Conservation (phyloP, 257 asterid genomes). For the Phtheirospermum japonicum region DNA sequence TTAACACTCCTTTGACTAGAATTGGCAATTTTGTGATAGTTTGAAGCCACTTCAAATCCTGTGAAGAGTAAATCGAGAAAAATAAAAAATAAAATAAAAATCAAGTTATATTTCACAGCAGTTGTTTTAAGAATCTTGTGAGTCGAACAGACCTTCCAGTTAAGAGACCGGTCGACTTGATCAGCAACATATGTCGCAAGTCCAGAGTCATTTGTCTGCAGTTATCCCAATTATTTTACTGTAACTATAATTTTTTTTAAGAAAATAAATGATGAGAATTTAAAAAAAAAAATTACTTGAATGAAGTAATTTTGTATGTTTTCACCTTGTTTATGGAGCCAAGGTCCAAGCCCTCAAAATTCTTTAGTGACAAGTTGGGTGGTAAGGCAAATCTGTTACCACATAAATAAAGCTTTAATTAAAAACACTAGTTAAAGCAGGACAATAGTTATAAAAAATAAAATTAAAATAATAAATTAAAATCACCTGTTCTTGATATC, state of each 20-base stretch:
- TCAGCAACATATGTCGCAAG: constrained; percentile 65
- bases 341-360: constrained; percentile 62
- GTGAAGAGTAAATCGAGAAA: constrained; percentile 10
- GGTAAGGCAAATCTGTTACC: constrained; percentile 65
- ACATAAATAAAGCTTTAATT: constrained; percentile 17
- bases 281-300: too few relatives aligned
- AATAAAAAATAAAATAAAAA: neutral
- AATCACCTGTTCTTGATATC: constrained; percentile 76
- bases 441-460: neutral
- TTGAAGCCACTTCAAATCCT: constrained; percentile 90
- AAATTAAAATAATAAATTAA: neutral
- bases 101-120: neutral
- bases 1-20: constrained; percentile 74
- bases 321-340: constrained; percentile 55
- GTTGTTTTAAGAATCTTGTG: constrained; percentile 8
- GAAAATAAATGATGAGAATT: neutral
- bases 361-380: constrained; percentile 61
- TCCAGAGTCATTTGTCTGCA: constrained; percentile 73
- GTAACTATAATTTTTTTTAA: neutral
- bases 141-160: constrained; percentile 54
- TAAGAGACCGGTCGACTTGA: constrained; percentile 64
- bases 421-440: neutral
- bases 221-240: constrained; percentile 17
- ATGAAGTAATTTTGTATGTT: too few relatives aligned
- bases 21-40: constrained; percentile 69